Conservation (phyloP, 768 basidiomycete species). For the Calocera cornea region DNA sequence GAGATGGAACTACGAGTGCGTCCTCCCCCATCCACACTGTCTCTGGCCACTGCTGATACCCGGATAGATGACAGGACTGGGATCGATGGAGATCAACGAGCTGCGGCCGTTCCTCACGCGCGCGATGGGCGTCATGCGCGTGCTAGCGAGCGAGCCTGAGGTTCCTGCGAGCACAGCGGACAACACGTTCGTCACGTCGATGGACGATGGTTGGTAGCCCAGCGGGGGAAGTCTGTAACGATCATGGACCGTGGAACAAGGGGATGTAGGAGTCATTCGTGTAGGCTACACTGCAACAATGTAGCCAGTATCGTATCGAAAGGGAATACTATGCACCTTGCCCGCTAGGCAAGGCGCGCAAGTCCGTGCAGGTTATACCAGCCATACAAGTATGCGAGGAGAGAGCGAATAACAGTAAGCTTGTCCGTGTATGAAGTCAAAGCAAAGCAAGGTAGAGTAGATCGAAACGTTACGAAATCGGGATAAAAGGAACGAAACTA, state of each 20-base stretch:
- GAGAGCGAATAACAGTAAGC: neutral
- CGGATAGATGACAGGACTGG: conserved; percentile 63
- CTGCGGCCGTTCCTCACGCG: conserved; percentile 78
- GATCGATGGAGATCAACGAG: conserved; percentile 88
- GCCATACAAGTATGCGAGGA: neutral
- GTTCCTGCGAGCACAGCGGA: neutral
- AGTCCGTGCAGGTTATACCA: conserved; percentile 5
- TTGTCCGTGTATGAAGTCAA: neutral
- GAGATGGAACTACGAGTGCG: conserved; percentile 67
- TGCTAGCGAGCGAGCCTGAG: conserved; percentile 27
- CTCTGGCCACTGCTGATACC: neutral
- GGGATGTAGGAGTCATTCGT: too few species aligned
- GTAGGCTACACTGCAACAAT: too few species aligned
- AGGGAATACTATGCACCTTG: neutral
- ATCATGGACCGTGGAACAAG: too few species aligned
- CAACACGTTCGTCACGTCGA: neutral
- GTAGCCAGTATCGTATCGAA: too few species aligned
- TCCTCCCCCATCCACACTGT: neutral
- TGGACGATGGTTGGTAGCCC: neutral
- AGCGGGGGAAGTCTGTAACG: neutral
- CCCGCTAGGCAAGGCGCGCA: neutral
- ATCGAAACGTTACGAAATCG: neutral
- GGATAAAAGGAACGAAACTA: neutral
- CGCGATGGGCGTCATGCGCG: conserved; percentile 60
- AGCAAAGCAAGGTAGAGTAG: conserved; percentile 1